phyloP scores from a whole-genome alignment of 1,284 basidiomycete species.

The Schizopora paradoxa region DNA sequence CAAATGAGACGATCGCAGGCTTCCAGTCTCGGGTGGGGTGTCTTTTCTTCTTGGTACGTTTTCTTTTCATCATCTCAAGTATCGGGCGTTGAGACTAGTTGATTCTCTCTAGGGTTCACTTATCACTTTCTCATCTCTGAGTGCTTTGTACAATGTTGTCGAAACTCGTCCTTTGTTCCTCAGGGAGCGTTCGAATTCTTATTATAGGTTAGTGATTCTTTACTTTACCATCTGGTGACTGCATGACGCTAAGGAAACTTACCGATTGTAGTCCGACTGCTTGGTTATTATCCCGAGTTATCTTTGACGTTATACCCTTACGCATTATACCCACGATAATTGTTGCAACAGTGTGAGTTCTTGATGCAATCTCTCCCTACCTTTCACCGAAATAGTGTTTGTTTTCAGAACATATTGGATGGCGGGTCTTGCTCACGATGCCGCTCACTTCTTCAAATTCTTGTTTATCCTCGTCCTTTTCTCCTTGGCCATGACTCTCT shows the following conservation, averaged over 20 bases:
- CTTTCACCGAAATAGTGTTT: constrained; percentile 18
- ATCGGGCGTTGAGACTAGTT: constrained; percentile 5
- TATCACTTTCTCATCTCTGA: constrained; percentile 82
- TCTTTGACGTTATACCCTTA: constrained; percentile 83
- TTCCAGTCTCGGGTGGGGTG: constrained; percentile 91
- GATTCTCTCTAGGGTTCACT: constrained; percentile 63
- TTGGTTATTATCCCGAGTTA: constrained; percentile 79
- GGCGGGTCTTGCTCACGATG: constrained; percentile 74
- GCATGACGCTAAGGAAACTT: not conserved
- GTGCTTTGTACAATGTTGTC: constrained; percentile 82
- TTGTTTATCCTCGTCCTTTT: constrained; percentile 73
- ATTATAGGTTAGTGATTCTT: constrained; percentile 57
- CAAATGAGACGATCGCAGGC: constrained; percentile 75
- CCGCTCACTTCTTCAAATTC: constrained; percentile 78
- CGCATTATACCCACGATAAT: constrained; percentile 81
- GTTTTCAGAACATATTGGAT: constrained; percentile 79
- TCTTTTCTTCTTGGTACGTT: constrained; percentile 78
- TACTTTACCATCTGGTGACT: not conserved
- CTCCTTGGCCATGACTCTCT: constrained; percentile 78
- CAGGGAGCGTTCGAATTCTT: constrained; percentile 75
- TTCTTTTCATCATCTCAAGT: not conserved
- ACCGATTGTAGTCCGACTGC: constrained; percentile 58
- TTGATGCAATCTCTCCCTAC: not conserved
- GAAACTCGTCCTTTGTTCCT: constrained; percentile 80
- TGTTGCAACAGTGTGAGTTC: constrained; percentile 68